Percentiles rank a stretch among this genome's conserved stretches.
These are phyloP conservation scores for Ordospora colligata DNA, from an alignment of 371 early-diverging fungal genomes.

Conservation along the genomic window DNA sequence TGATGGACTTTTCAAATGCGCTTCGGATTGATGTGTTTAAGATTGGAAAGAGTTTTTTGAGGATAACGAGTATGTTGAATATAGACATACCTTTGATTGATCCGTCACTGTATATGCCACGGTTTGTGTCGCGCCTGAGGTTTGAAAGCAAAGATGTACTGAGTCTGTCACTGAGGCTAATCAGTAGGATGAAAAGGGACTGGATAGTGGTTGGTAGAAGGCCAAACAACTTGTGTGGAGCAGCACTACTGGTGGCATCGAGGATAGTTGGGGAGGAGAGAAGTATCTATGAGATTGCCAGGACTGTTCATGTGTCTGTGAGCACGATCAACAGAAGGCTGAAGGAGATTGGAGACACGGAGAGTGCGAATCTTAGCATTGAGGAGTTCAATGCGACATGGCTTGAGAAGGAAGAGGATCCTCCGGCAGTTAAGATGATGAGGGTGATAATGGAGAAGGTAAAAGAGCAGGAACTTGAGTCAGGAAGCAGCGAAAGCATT, in stretches of 20 bases:
- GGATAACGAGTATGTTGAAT: constrained; percentile 68
- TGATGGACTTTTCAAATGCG: constrained; percentile 90
- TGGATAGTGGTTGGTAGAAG: constrained; percentile 90
- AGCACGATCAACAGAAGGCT: constrained; percentile 76
- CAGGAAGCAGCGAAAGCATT: background rate
- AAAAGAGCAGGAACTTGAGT: constrained; percentile 10
- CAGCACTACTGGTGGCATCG: constrained; percentile 78
- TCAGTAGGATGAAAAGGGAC: constrained; percentile 88
- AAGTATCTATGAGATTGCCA: constrained; percentile 73
- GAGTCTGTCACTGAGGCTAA: constrained; percentile 72
- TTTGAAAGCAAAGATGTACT: constrained; percentile 74
- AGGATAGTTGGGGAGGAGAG: constrained; percentile 81
- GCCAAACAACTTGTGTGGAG: constrained; percentile 95
- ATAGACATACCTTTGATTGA: constrained; percentile 78
- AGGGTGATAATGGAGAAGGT: constrained; percentile 50
- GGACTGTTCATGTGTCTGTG: constrained; percentile 80
- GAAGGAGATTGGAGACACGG: constrained; percentile 75
- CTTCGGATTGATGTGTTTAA: constrained; percentile 73
- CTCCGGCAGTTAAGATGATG: constrained; percentile 65
- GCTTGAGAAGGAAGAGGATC: constrained; percentile 75
- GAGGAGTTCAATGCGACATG: constrained; percentile 75
- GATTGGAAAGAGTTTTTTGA: constrained; percentile 79
- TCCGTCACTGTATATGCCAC: constrained; percentile 81
- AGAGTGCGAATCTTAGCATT: constrained; percentile 72
- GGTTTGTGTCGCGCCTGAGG: constrained; percentile 79